These are phyloP conservation scores for Leishmania mexicana DNA, from an alignment of 208 protist species.

Conservation along the genomic window DNA sequence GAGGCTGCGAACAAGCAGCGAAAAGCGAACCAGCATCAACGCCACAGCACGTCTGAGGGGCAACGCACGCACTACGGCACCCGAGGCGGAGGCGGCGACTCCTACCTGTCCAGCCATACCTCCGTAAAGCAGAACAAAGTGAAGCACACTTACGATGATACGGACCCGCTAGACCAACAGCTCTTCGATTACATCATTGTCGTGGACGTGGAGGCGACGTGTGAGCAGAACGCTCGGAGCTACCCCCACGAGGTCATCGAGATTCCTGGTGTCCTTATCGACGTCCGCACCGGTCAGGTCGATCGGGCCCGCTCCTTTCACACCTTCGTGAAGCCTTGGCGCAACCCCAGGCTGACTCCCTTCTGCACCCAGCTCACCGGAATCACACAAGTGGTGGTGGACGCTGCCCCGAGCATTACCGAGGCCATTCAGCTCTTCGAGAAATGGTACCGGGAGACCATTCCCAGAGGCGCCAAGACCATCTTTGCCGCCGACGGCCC, in stretches of 20 bases:
- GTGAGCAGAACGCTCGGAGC: slow-evolving; percentile 57
- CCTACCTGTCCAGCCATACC: slow-evolving; percentile 40
- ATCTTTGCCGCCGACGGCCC: slow-evolving; percentile 88
- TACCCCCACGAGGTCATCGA: slow-evolving; percentile 96
- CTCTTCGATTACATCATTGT: slow-evolving; percentile 94
- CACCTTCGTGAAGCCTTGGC: slow-evolving; percentile 90
- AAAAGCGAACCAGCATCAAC: slow-evolving; percentile 23
- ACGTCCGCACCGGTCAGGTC: slow-evolving; percentile 71
- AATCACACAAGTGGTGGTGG: slow-evolving; percentile 93
- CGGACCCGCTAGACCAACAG: slow-evolving; percentile 75
- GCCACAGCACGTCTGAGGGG: slow-evolving; percentile 1
- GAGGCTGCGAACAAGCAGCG: slow-evolving; percentile 42
- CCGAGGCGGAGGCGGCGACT: slow-evolving; percentile 16
- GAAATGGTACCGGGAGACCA: slow-evolving; percentile 78
- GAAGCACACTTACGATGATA: slow-evolving; percentile 53
- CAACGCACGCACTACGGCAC: not conserved
- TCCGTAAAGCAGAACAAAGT: slow-evolving; percentile 23
- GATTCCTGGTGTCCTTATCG: slow-evolving; percentile 90
- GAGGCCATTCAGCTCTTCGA: slow-evolving; percentile 78
- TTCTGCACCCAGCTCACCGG: slow-evolving; percentile 96
- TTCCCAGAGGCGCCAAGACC: slow-evolving; percentile 68
- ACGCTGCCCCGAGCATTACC: slow-evolving; percentile 63
- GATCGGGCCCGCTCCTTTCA: slow-evolving; percentile 81
- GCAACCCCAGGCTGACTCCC: slow-evolving; percentile 77
- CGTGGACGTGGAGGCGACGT: slow-evolving; percentile 93